phyloP scores from a whole-genome alignment of 2,329 filamentous ascomycete species.

The Cordyceps farinosa region DNA sequence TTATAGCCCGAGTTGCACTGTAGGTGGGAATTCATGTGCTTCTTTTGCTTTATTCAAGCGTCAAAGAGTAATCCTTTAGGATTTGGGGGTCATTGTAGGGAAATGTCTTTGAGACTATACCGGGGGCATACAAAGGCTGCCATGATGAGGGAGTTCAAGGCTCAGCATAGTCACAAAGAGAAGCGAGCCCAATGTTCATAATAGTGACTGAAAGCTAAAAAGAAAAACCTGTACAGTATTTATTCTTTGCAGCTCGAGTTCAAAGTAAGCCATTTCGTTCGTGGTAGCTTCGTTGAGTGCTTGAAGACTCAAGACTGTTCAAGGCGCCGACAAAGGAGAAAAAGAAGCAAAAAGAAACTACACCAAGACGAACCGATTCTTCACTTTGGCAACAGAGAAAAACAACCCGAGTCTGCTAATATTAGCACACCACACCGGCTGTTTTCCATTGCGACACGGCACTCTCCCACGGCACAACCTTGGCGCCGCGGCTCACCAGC shows the following conservation, averaged over 20 bases:
- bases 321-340: background rate
- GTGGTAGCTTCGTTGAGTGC: no score
- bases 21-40: background rate
- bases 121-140: background rate
- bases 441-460: slow-evolving; percentile 15
- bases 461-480: slow-evolving; percentile 25
- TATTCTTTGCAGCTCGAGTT: background rate
- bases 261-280: no score
- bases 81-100: background rate
- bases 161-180: background rate
- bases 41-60: background rate
- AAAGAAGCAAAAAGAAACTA: background rate
- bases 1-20: background rate
- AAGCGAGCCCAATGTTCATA: no score
- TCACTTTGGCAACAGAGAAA: no score
- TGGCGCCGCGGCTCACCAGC: slow-evolving; percentile 23
- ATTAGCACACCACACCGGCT: slow-evolving; percentile 10
- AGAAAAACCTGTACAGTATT: no score
- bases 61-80: background rate
- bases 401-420: no score
- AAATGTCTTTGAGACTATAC: background rate
- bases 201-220: background rate
- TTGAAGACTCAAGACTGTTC: background rate
- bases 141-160: no score
- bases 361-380: no score